Conservation (phyloP, 2,329 filamentous ascomycete species). For the Diaporthe helianthi region DNA sequence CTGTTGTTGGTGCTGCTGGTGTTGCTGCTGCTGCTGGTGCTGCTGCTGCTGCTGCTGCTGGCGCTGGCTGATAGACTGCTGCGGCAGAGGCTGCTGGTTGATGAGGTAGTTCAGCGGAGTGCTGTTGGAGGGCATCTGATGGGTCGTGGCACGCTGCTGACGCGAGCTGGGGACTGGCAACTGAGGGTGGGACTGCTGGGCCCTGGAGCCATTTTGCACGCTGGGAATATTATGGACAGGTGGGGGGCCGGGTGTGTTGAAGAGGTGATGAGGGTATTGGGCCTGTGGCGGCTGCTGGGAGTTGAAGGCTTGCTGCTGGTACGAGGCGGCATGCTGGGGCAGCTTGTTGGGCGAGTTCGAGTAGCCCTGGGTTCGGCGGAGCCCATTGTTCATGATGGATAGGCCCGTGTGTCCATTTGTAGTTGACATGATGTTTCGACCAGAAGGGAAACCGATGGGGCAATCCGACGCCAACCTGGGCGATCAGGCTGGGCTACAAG, state of each 20-base stretch:
- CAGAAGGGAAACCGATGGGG: conserved; percentile 8
- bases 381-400: conserved; percentile 55
- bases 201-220: conserved; percentile 52
- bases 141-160: conserved; percentile 50
- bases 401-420: conserved; percentile 61
- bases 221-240: conserved; percentile 56
- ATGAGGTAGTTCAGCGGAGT: conserved; percentile 41
- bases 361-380: conserved; percentile 55
- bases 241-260: conserved; percentile 54
- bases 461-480: not conserved
- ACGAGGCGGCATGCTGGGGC: conserved; percentile 61
- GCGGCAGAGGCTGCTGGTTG: conserved; percentile 36
- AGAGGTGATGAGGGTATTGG: conserved; percentile 61
- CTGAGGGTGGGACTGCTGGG: conserved; percentile 54
- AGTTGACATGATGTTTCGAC: conserved; percentile 42
- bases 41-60: conserved; percentile 44
- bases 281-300: conserved; percentile 58
- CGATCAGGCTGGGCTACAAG: conserved; percentile 15
- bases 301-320: conserved; percentile 60
- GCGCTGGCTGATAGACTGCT: conserved; percentile 40
- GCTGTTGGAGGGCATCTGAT: conserved; percentile 52
- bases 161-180: conserved; percentile 55
- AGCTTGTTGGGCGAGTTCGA: conserved; percentile 61
- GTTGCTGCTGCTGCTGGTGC: too few species aligned
- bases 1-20: conserved; percentile 43